Evolutionary conservation across 2,329 filamentous ascomycete species (phyloP), one percentile per base, ranked within the genome.

Genomic region (Purpureocillium takamizusanense): DNA sequence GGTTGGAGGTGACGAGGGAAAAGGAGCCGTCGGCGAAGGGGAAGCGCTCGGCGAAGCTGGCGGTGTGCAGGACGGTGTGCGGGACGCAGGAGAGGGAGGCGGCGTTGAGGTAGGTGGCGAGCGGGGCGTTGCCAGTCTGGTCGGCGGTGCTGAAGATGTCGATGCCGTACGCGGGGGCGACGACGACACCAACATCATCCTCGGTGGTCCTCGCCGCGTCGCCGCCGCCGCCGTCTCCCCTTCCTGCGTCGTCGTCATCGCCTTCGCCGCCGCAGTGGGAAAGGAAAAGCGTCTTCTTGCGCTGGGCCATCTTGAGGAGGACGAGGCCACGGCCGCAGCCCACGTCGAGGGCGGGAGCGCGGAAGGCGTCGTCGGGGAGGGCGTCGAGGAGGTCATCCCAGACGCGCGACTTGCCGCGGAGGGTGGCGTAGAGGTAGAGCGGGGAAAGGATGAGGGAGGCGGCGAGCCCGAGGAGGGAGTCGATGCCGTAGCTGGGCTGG

Each of bases 241-340:
- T 25, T 10, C 21, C 10, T 25, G 21, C 10, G 21, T 10, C 5
- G 5, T 25, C 21, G 21, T 10, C 5, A 6, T 25, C 10, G 5
- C 21, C 10, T 25, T 10, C 10, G 21, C 21, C 21, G 21, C 21
- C 21, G n/a, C n/a, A n/a, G n/a, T n/a, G n/a, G n/a, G 27, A 12
- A 13, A 23, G n/a, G 17, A 33, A 15, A 11, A 44, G 21, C 12
- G 17, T 21, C 34, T 40, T 33, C 38, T 45, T 43, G 36, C 38
- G 42, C 21, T 40, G 35, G 2, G 44, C 44, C 33, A 39, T 35
- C 36, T 43, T 45, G 35, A 47, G 37, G 23, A 47, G 37, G 25
- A 47, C 45, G 40, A 45, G 37, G 40, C 45, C 45, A 31, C 45
- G 42, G 18, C 45, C 45, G 38, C 45, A 47, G 36, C 45, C 45